phyloP scores from a whole-genome alignment of 2,329 filamentous ascomycete species.

The Ophiostoma piceae region DNA sequence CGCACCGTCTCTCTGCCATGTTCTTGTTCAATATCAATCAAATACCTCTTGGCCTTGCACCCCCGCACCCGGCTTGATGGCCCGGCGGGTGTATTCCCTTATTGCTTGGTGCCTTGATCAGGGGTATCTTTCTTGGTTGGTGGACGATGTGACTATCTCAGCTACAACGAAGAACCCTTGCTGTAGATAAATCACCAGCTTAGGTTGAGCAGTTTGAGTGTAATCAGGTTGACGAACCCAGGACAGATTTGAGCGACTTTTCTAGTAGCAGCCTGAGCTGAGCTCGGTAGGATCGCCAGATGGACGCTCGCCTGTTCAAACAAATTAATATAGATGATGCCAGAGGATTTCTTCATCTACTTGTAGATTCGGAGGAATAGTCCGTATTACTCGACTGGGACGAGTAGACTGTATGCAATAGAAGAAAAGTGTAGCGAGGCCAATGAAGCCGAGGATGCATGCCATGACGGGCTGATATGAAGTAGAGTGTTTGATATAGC shows the following conservation, averaged over 20 bases:
- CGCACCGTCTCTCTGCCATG: not conserved
- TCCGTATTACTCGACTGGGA: conserved; percentile 2
- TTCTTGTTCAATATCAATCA: no score
- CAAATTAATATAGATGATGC: not conserved
- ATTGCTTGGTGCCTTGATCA: not conserved
- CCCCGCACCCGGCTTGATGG: conserved; percentile 2
- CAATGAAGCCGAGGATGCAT: not conserved
- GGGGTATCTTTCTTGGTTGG: not conserved
- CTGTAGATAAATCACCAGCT: no score
- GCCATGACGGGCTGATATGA: not conserved
- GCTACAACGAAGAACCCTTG: no score
- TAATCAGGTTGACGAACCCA: no score
- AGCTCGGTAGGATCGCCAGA: no score
- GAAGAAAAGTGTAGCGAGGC: not conserved
- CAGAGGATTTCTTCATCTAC: not conserved
- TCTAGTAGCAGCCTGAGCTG: no score
- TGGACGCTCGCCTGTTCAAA: not conserved
- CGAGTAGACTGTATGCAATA: not conserved
- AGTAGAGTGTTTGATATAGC: conserved; percentile 1
- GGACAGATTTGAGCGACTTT: no score
- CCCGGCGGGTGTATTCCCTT: not conserved
- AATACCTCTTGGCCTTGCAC: not conserved
- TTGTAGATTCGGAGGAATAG: not conserved
- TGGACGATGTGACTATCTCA: not conserved
- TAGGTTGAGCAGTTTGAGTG: no score